Conservation (phyloP, 805 yeast species). For the Saccharomycopsis sp. region DNA sequence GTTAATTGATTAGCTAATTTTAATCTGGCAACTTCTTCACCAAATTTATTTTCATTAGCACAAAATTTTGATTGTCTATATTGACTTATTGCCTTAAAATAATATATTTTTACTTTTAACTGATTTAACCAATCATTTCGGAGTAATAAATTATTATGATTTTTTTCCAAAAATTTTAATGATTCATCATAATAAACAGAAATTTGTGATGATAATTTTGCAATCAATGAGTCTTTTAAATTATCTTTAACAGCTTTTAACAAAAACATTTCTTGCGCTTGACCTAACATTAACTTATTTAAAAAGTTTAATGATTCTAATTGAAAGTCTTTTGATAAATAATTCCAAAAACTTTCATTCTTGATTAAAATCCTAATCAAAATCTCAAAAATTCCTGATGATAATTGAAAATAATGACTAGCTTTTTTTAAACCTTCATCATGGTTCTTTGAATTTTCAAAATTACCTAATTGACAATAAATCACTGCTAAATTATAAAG, state of each 20-base stretch:
- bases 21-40: slow-evolving; percentile 59
- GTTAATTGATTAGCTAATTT: slow-evolving; percentile 32
- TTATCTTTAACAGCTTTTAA: slow-evolving; percentile 44
- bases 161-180: slow-evolving; percentile 30
- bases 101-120: slow-evolving; percentile 44
- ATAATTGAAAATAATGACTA: slow-evolving; percentile 53
- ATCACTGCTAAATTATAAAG: slow-evolving; percentile 60
- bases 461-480: slow-evolving; percentile 45
- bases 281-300: slow-evolving; percentile 53
- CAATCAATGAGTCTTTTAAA: slow-evolving; percentile 48
- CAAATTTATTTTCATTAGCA: slow-evolving; percentile 44
- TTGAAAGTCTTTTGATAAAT: slow-evolving; percentile 22
- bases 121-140: slow-evolving; percentile 58
- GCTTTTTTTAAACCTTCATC: slow-evolving; percentile 51
- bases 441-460: slow-evolving; percentile 31
- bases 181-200: slow-evolving; percentile 45
- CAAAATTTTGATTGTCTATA: slow-evolving; percentile 47
- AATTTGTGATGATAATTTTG: slow-evolving; percentile 57
- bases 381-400: slow-evolving; percentile 56
- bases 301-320: slow-evolving; percentile 40
- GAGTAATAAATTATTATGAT: slow-evolving; percentile 27
- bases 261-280: slow-evolving; percentile 86
- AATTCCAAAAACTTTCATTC: slow-evolving; percentile 7
- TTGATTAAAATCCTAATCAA: slow-evolving; percentile 21
- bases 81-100: slow-evolving; percentile 63